These are phyloP conservation scores for Epichloe coenophiala DNA, from an alignment of 2,329 filamentous ascomycete genomes.

Conservation along the genomic window DNA sequence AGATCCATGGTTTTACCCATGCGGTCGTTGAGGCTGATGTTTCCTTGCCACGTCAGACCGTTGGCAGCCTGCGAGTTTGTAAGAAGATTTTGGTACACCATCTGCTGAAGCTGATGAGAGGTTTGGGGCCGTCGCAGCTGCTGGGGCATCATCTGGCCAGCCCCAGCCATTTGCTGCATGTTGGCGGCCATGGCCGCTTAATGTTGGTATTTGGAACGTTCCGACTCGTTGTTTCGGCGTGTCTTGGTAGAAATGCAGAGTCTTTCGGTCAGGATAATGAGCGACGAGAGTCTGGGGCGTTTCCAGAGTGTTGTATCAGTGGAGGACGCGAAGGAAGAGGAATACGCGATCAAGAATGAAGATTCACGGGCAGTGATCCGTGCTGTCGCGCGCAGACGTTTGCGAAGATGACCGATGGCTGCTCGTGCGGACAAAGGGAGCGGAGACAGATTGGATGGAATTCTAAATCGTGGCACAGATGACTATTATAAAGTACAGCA, in stretches of 20 bases:
- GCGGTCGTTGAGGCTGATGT: slow-evolving; percentile 24
- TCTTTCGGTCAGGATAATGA: background rate
- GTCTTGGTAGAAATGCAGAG: background rate
- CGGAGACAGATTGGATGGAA: background rate
- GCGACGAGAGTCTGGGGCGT: background rate
- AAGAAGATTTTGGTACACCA: slow-evolving; percentile 27
- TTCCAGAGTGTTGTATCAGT: background rate
- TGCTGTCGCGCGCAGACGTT: background rate
- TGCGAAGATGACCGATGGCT: background rate
- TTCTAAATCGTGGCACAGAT: background rate
- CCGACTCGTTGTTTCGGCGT: background rate
- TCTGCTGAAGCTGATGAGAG: slow-evolving; percentile 20
- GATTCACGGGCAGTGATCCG: background rate
- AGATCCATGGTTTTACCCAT: slow-evolving; percentile 29
- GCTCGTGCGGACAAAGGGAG: background rate
- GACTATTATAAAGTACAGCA: background rate
- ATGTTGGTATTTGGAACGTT: background rate
- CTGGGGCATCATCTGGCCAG: slow-evolving; percentile 31
- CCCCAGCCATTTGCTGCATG: slow-evolving; percentile 41
- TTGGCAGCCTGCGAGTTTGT: slow-evolving; percentile 19
- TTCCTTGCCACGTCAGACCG: slow-evolving; percentile 26
- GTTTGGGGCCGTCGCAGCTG: slow-evolving; percentile 22
- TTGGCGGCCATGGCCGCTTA: slow-evolving; percentile 45
- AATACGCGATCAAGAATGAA: background rate
- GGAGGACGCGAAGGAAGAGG: background rate